Conservation (phyloP, 345 rosid genomes). For the Syzygium aqueum region DNA sequence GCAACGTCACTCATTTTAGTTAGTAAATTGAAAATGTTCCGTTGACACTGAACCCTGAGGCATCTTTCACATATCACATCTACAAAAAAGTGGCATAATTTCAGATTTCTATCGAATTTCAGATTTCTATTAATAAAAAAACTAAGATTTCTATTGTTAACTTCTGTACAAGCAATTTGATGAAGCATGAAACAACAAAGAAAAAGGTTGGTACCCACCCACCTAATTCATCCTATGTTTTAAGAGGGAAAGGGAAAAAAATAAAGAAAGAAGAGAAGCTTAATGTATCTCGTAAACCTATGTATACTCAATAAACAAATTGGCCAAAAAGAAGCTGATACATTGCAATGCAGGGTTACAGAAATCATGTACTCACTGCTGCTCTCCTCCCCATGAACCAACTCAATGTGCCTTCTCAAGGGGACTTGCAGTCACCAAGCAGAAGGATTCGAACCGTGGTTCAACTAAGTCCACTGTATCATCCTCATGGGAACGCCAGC, state of each 20-base stretch:
- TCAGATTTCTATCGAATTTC: not conserved
- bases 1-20: not conserved
- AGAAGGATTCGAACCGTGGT: slow-evolving; percentile 84
- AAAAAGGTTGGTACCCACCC: not conserved
- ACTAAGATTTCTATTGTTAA: not conserved
- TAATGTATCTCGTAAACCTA: not conserved
- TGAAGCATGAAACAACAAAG: not conserved
- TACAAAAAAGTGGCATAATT: not conserved
- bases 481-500: slow-evolving; percentile 37
- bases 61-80: not conserved
- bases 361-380: not conserved
- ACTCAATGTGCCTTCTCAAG: not conserved
- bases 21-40: not conserved
- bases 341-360: not conserved
- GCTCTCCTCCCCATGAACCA: not conserved
- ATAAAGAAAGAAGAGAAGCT: not conserved
- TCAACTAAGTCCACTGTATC: slow-evolving; percentile 78
- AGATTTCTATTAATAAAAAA: not conserved
- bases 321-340: not conserved
- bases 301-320: not conserved
- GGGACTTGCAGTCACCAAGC: slow-evolving; percentile 33
- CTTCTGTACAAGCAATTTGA: slow-evolving; percentile 10
- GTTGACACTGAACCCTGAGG: not conserved
- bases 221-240: not conserved
- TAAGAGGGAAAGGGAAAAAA: not conserved